Conservation (phyloP, 2,329 filamentous ascomycete genomes). For the Neocucurbitaria cava region DNA sequence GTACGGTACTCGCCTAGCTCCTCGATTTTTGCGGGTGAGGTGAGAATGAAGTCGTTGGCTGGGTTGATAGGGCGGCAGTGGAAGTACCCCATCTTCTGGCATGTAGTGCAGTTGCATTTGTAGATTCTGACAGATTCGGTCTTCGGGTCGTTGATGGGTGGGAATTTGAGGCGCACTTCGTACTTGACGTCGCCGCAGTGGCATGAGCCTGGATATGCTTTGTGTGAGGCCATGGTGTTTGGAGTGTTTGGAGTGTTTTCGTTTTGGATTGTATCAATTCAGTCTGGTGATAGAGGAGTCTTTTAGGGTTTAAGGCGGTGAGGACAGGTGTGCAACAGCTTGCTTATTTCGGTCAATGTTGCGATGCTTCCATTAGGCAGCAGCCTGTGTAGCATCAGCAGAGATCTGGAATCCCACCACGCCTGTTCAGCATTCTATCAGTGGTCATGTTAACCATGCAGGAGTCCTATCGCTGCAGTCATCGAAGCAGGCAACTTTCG, state of each 20-base stretch:
- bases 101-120: constrained; percentile 59
- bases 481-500: too few species aligned
- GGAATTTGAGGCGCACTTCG: constrained; percentile 54
- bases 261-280: neutral
- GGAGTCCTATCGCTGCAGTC: neutral
- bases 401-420: too few species aligned
- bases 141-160: constrained; percentile 29
- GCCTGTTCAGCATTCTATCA: too few species aligned
- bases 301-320: neutral
- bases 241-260: too few species aligned
- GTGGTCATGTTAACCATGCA: too few species aligned
- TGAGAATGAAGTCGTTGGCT: constrained; percentile 56
- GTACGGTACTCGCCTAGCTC: constrained; percentile 54
- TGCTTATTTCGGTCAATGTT: neutral
- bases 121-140: constrained; percentile 38
- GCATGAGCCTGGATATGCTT: constrained; percentile 52
- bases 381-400: constrained; percentile 5
- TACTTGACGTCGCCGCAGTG: constrained; percentile 57
- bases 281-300: neutral
- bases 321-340: neutral
- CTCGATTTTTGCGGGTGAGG: constrained; percentile 47
- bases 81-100: constrained; percentile 58
- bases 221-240: constrained; percentile 27
- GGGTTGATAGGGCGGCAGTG: constrained; percentile 52
- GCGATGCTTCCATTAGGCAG: constrained; percentile 1